These are phyloP conservation scores for Stachybotrys echinatus DNA, from an alignment of 2,329 filamentous ascomycete species.

Conservation along the genomic window DNA sequence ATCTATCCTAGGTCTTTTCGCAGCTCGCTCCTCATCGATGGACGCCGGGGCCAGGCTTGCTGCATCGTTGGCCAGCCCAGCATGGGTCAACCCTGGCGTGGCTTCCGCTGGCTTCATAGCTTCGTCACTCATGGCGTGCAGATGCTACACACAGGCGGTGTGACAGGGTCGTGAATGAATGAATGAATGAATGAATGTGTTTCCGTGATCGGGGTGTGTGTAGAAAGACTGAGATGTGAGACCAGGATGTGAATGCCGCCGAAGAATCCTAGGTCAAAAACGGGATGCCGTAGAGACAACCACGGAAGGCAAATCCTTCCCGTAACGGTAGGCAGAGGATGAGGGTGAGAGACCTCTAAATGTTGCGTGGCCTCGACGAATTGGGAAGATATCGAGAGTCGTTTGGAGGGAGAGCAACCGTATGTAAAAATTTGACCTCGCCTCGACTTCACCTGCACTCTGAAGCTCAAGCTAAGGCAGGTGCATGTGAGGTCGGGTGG, in stretches of 20 bases:
- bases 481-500: too few relatives aligned
- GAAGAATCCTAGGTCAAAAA: not conserved
- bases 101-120: conserved; percentile 8
- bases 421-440: too few relatives aligned
- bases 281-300: not conserved
- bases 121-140: conserved; percentile 19
- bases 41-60: conserved; percentile 2
- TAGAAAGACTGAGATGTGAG: too few relatives aligned
- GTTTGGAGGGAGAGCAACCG: too few relatives aligned
- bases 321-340: too few relatives aligned
- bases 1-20: conserved; percentile 57
- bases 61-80: conserved; percentile 3
- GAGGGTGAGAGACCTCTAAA: too few relatives aligned
- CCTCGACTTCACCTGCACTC: too few relatives aligned
- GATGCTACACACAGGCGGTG: not conserved
- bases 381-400: too few relatives aligned
- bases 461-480: too few relatives aligned
- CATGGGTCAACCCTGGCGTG: conserved; percentile 7
- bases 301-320: too few relatives aligned
- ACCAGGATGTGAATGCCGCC: not conserved
- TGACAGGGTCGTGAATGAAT: not conserved
- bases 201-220: not conserved
- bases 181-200: not conserved
- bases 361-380: too few relatives aligned
- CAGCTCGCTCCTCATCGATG: conserved; percentile 32